phyloP scores from a whole-genome alignment of 1,139 yeast species.

The Yamadazyma atmosphaerica region DNA sequence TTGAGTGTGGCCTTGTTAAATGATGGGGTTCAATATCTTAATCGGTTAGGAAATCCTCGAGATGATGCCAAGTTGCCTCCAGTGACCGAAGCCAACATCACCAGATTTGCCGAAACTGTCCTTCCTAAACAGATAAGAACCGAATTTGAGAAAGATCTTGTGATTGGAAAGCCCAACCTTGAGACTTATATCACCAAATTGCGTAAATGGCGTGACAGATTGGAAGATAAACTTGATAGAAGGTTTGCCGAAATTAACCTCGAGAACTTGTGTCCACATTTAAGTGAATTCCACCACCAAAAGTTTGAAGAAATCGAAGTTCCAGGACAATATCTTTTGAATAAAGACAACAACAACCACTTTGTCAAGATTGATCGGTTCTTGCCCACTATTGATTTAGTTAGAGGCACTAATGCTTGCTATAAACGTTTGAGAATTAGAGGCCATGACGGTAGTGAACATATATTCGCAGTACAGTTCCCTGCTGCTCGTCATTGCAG shows the following conservation, averaged over 20 bases:
- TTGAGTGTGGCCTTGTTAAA: slow-evolving; percentile 87
- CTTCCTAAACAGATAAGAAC: slow-evolving; percentile 87
- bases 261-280: slow-evolving; percentile 90
- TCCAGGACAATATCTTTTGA: slow-evolving; percentile 90
- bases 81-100: slow-evolving; percentile 86
- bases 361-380: slow-evolving; percentile 92
- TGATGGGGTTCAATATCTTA: slow-evolving; percentile 88
- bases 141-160: slow-evolving; percentile 91
- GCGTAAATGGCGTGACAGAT: slow-evolving; percentile 88
- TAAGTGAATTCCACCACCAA: slow-evolving; percentile 96
- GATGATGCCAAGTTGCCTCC: slow-evolving; percentile 89
- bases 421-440: slow-evolving; percentile 86
- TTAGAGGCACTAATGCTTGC: slow-evolving; percentile 91
- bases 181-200: slow-evolving; percentile 82
- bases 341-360: slow-evolving; percentile 81
- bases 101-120: slow-evolving; percentile 90
- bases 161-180: slow-evolving; percentile 82
- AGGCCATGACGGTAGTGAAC: slow-evolving; percentile 91
- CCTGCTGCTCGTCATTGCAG: slow-evolving; percentile 98
- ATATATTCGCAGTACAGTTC: slow-evolving; percentile 93
- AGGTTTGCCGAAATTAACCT: slow-evolving; percentile 73
- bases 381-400: slow-evolving; percentile 83
- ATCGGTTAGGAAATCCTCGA: slow-evolving; percentile 81
- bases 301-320: slow-evolving; percentile 96
- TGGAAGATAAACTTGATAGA: slow-evolving; percentile 89